Evolutionary conservation across 345 rosid genomes (phyloP).

Genomic region (Brassica napus): Da-Ae NC_063443.1:13453501-13454000

Average conservation of each 20-base stretch:
- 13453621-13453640: background rate
- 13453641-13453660: background rate
- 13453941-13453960: background rate
- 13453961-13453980: background rate
- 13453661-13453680: background rate
- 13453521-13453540: slow-evolving; percentile 53
- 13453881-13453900: background rate
- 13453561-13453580: slow-evolving; percentile 51
- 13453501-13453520: slow-evolving; percentile 33
- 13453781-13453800: background rate
- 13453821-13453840: background rate
- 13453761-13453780: background rate
- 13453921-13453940: background rate
- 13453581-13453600: background rate
- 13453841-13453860: background rate
- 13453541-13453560: slow-evolving; percentile 60
- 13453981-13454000: background rate
- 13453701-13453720: background rate
- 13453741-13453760: background rate
- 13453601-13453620: background rate
- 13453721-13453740: background rate
- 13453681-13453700: background rate
- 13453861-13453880: background rate
- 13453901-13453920: background rate
- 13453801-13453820: background rate